These are phyloP conservation scores for Vigna mungo DNA, from an alignment of 306 rosid genomes.

Conservation along the genomic window DNA sequence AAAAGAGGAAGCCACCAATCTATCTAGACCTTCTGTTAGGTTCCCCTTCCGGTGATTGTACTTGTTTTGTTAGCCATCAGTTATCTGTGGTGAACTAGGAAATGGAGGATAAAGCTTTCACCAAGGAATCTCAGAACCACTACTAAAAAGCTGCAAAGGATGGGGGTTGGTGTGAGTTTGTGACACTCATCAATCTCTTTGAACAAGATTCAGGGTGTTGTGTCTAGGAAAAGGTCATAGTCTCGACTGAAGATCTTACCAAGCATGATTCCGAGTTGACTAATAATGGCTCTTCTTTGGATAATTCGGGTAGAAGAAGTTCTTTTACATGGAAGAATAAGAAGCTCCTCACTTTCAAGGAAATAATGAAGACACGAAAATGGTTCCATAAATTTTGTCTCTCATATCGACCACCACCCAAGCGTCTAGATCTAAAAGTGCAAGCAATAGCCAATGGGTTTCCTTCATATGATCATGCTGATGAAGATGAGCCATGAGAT, in stretches of 20 bases:
- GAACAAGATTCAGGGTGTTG: conserved; percentile 96
- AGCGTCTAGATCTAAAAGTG: no score
- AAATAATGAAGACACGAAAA: conserved; percentile 98
- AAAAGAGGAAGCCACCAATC: no score
- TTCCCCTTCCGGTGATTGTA: no score
- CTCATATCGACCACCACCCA: no score
- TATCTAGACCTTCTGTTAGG: no score
- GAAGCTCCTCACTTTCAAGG: conserved; percentile 93
- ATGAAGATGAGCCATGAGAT: no score
- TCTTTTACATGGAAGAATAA: conserved; percentile 99
- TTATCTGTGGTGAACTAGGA: conserved; percentile 92
- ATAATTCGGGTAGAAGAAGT: conserved; percentile 64
- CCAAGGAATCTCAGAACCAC: conserved; percentile 98
- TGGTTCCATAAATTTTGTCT: conserved; percentile 96
- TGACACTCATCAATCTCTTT: conserved; percentile 95
- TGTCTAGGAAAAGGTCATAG: conserved; percentile 88
- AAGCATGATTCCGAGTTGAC: conserved; percentile 66
- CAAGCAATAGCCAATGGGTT: no score
- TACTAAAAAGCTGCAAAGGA: conserved; percentile 99
- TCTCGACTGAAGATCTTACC: conserved; percentile 86
- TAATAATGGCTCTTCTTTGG: conserved; percentile 58
- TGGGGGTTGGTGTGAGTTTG: conserved; percentile 99
- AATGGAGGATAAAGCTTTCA: conserved; percentile 92
- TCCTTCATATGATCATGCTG: no score
- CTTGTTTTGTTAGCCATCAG: conserved; percentile 98